A percentile compares a stretch with the other conserved stretches of the same genome.
Conservation (phyloP, 2,329 filamentous ascomycete species). For the Lachnellula subtilissima region DNA sequence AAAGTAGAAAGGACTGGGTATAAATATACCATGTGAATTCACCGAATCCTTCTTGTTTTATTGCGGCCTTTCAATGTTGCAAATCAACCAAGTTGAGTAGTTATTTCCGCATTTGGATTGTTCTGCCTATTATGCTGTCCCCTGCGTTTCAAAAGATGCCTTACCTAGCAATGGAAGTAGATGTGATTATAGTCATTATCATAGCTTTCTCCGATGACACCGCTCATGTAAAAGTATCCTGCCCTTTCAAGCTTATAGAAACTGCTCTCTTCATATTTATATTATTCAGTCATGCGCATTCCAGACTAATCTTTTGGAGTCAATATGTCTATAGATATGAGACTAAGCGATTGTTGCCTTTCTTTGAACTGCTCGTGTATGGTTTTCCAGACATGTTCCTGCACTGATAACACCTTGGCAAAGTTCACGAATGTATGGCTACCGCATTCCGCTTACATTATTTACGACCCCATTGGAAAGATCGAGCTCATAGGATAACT, state of each 20-base stretch:
- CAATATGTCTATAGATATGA: slow-evolving; percentile 35
- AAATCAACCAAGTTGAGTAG: too few relatives aligned
- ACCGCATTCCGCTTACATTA: not conserved
- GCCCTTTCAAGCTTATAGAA: too few relatives aligned
- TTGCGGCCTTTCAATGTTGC: not conserved
- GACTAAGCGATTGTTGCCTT: slow-evolving; percentile 39
- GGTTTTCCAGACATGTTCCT: too few relatives aligned
- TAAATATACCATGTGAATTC: not conserved
- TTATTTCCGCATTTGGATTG: too few relatives aligned
- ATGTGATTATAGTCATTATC: too few relatives aligned
- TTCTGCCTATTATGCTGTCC: too few relatives aligned
- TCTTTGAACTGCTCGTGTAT: slow-evolving; percentile 10
- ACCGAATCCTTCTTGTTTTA: not conserved
- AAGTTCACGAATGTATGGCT: slow-evolving; percentile 28
- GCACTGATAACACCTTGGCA: slow-evolving; percentile 19
- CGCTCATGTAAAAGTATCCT: too few relatives aligned
- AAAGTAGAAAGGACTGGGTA: slow-evolving; percentile 2
- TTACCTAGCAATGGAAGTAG: too few relatives aligned
- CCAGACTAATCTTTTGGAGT: not conserved
- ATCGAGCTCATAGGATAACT: slow-evolving; percentile 36
- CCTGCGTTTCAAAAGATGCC: too few relatives aligned
- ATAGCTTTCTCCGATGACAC: too few relatives aligned
- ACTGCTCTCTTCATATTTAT: too few relatives aligned
- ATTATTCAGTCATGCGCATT: not conserved
- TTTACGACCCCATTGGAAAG: slow-evolving; percentile 32